Percentiles rank a stretch among this genome's conserved stretches.
These are phyloP conservation scores for Podospora anserina DNA, from an alignment of 495 filamentous ascomycete species.

Conservation along the genomic window DNA sequence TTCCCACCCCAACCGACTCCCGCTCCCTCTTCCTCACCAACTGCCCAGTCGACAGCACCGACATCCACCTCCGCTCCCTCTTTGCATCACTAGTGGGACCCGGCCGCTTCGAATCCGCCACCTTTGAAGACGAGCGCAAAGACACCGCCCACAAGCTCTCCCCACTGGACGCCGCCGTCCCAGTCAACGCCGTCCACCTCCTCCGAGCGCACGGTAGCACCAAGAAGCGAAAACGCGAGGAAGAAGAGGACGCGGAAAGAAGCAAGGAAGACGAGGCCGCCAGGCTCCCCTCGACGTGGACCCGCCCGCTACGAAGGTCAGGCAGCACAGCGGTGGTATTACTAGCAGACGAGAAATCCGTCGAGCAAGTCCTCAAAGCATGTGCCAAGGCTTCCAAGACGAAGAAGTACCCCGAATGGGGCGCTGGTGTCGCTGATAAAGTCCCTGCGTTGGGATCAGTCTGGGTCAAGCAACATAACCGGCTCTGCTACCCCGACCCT, in stretches of 20 bases:
- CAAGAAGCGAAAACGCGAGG: conserved; percentile 65
- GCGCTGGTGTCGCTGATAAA: conserved; percentile 48
- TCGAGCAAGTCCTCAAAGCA: conserved; percentile 68
- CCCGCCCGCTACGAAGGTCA: conserved; percentile 63
- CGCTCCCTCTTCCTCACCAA: conserved; percentile 86
- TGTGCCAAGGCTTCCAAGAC: conserved; percentile 59
- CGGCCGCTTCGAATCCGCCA: conserved; percentile 69
- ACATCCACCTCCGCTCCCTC: conserved; percentile 67
- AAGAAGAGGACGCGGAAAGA: conserved; percentile 50
- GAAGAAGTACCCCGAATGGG: conserved; percentile 50
- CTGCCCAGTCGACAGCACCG: conserved; percentile 79
- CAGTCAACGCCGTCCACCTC: conserved; percentile 40
- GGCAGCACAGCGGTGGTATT: conserved; percentile 76
- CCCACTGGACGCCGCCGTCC: conserved; percentile 28
- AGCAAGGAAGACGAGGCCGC: conserved; percentile 48
- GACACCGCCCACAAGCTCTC: conserved; percentile 19
- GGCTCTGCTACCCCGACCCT: conserved; percentile 65
- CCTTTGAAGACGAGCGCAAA: conserved; percentile 60
- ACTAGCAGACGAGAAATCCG: conserved; percentile 76
- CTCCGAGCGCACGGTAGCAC: conserved; percentile 39
- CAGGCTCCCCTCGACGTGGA: conserved; percentile 67
- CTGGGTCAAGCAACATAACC: conserved; percentile 64
- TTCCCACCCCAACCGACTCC: conserved; percentile 65
- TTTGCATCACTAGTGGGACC: conserved; percentile 67
- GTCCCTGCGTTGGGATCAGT: conserved; percentile 56